A percentile compares a stretch with the other conserved stretches of the same genome.
Conservation (phyloP, 2,329 filamentous ascomycete genomes). For the Tothia fuscella region DNA sequence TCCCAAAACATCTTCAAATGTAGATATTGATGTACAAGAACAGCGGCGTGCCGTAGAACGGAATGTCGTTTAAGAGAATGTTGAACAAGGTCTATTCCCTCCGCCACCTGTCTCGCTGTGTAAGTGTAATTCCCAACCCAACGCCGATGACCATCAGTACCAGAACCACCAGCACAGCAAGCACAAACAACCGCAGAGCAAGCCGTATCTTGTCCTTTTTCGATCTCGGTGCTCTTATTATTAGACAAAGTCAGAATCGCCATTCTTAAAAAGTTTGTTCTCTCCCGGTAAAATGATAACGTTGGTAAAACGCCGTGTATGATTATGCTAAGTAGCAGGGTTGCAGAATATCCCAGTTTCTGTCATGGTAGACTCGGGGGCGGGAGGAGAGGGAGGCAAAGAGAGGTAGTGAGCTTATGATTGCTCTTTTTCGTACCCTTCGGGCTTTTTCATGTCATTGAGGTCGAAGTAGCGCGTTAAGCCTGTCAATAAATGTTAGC, state of each 20-base stretch:
- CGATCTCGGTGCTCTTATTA: slow-evolving; percentile 5
- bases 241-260: slow-evolving; percentile 6
- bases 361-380: slow-evolving; percentile 1
- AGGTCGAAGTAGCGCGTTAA: slow-evolving; percentile 78
- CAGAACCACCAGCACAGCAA: background rate
- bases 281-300: no score
- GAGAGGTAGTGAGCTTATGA: slow-evolving; percentile 11
- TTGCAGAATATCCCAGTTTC: background rate
- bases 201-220: slow-evolving; percentile 7
- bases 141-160: slow-evolving; percentile 1
- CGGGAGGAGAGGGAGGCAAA: background rate
- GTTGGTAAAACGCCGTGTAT: slow-evolving; percentile 1
- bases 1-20: no score
- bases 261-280: no score
- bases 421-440: slow-evolving; percentile 67
- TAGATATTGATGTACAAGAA: no score
- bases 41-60: no score
- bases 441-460: slow-evolving; percentile 69
- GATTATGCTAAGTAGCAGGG: background rate
- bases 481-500: slow-evolving; percentile 37
- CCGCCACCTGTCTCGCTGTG: no score
- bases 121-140: no score
- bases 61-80: no score
- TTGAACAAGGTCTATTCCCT: no score
- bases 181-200: slow-evolving; percentile 1